phyloP scores from a whole-genome alignment of 768 basidiomycete genomes.

The Leccinellum luteum region DNA sequence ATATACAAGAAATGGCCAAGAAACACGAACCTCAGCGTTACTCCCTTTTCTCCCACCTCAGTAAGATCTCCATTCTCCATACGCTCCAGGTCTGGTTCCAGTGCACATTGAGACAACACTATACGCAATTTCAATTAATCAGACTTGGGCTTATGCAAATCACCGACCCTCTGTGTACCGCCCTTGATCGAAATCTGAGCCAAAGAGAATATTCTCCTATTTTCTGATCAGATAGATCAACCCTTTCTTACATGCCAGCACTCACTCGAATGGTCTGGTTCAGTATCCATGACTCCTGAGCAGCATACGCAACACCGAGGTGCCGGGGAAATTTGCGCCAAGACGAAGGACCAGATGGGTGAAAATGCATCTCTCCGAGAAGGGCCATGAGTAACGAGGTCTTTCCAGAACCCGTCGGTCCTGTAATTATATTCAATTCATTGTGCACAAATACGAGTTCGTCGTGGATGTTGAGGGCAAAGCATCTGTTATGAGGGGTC shows the following conservation, averaged over 20 bases:
- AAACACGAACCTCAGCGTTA: slow-evolving; percentile 43
- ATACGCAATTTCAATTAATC: background rate
- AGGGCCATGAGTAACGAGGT: slow-evolving; percentile 65
- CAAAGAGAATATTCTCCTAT: slow-evolving; percentile 13
- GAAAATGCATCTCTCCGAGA: slow-evolving; percentile 63
- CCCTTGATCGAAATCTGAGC: slow-evolving; percentile 2
- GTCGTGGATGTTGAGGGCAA: slow-evolving; percentile 47
- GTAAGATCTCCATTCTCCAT: slow-evolving; percentile 62
- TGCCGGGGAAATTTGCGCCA: slow-evolving; percentile 68
- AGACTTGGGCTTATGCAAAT: background rate
- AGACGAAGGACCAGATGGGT: slow-evolving; percentile 47
- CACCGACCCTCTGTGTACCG: slow-evolving; percentile 6
- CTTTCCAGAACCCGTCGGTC: slow-evolving; percentile 60
- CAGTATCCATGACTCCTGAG: slow-evolving; percentile 83
- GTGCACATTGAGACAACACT: slow-evolving; percentile 39
- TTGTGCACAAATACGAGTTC: slow-evolving; percentile 53
- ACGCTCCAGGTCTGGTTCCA: slow-evolving; percentile 42
- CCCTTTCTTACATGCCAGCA: too few relatives aligned
- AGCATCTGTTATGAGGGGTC: slow-evolving; percentile 33
- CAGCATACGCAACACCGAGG: slow-evolving; percentile 72
- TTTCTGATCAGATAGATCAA: background rate
- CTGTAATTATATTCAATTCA: slow-evolving; percentile 54
- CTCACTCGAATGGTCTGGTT: slow-evolving; percentile 67
- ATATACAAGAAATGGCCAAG: background rate
- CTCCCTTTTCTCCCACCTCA: slow-evolving; percentile 69